phyloP scores from a whole-genome alignment of 345 rosid species.

The Ailanthus altissimus region DNA sequence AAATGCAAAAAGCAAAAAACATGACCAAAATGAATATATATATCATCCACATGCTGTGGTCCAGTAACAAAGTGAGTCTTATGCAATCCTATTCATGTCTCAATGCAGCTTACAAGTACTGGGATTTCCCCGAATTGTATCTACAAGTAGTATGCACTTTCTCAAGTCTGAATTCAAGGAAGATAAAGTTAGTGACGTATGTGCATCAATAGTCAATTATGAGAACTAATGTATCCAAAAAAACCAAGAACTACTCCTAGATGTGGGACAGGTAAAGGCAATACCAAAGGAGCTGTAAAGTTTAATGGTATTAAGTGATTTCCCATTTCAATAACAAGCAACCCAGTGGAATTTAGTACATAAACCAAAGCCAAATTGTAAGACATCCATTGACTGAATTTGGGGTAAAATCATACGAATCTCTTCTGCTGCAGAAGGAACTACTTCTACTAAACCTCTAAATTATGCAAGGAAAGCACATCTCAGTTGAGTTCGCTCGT shows the following conservation, averaged over 20 bases:
- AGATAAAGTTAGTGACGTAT: neutral
- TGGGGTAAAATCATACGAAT: no score
- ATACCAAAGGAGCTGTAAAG: neutral
- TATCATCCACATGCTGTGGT: neutral
- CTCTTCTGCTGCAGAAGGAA: no score
- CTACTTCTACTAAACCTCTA: no score
- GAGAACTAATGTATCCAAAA: neutral
- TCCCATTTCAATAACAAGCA: neutral
- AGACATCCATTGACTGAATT: no score
- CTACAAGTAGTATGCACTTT: neutral
- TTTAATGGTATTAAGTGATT: neutral
- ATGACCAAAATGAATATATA: neutral
- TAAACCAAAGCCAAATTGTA: neutral
- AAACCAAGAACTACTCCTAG: neutral
- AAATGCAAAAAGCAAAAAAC: constrained; percentile 15
- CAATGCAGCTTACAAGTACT: neutral
- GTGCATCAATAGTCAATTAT: neutral
- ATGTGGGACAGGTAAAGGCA: neutral
- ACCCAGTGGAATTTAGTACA: neutral
- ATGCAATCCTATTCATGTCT: neutral
- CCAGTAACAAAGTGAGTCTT: neutral
- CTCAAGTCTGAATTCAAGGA: no score
- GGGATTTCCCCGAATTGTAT: neutral
- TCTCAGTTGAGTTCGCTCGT: no score
- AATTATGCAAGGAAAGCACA: no score